Conservation (phyloP, 192 early-diverging fungal species). For the Mortierella antarctica region DNA sequence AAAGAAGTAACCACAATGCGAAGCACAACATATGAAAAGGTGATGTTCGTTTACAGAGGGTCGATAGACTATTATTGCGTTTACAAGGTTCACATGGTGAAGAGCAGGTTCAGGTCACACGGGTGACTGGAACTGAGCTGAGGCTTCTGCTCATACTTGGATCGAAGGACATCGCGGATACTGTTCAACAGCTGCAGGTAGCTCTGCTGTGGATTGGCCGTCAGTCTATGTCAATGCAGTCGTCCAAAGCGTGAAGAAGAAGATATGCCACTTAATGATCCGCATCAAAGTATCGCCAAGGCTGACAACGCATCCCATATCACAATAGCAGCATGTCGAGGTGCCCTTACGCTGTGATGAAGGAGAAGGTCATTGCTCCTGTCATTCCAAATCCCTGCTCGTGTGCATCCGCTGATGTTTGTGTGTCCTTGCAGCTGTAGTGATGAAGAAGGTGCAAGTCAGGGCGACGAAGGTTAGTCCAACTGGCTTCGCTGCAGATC, state of each 20-base stretch:
- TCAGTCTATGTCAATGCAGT: conserved; percentile 46
- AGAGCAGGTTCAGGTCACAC: conserved; percentile 39
- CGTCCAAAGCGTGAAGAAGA: not conserved
- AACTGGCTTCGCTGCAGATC: not conserved
- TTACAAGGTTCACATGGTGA: conserved; percentile 39
- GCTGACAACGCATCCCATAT: not conserved
- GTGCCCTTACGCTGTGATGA: conserved; percentile 60
- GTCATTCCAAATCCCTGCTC: conserved; percentile 66
- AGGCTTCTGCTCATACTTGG: conserved; percentile 80
- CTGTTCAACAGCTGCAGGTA: conserved; percentile 78
- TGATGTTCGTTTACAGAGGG: not conserved
- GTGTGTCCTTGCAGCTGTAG: conserved; percentile 77
- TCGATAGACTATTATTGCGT: not conserved
- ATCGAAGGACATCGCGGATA: conserved; percentile 70
- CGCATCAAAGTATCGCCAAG: not conserved
- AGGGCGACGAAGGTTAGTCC: too few species aligned
- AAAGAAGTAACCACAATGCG: not conserved
- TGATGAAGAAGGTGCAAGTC: not conserved
- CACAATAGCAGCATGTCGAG: not conserved
- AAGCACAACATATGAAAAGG: conserved; percentile 3
- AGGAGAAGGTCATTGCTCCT: conserved; percentile 81
- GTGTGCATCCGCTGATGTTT: conserved; percentile 84
- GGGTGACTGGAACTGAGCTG: conserved; percentile 70
- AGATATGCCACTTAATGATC: not conserved
- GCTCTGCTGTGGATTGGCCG: conserved; percentile 68